Evolutionary conservation across 495 filamentous ascomycete species (phyloP).

Genomic region (Aspergillus mulundensis): DNA sequence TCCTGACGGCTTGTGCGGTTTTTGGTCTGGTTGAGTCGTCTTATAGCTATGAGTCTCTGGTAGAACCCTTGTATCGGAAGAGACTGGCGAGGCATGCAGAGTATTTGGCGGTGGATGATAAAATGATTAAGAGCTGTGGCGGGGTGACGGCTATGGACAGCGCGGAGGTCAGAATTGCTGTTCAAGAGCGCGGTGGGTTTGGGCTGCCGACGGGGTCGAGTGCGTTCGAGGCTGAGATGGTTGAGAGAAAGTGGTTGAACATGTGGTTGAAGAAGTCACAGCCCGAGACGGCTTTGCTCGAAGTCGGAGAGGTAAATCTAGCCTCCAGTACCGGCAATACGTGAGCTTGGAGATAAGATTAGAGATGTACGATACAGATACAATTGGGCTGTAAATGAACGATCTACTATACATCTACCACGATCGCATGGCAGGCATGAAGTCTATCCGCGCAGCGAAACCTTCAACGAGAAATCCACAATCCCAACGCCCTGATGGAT

Average conservation of each 20-base stretch:
- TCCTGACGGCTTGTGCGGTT: constrained; percentile 42
- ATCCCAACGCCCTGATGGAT: constrained; percentile 94
- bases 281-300: not conserved
- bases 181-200: constrained; percentile 44
- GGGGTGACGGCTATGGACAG: constrained; percentile 47
- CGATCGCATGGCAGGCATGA: not conserved
- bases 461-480: constrained; percentile 95
- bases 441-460: constrained; percentile 39
- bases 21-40: constrained; percentile 43
- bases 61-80: constrained; percentile 36
- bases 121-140: constrained; percentile 47
- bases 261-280: constrained; percentile 28
- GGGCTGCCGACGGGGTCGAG: constrained; percentile 24
- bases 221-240: constrained; percentile 21
- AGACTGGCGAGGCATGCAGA: constrained; percentile 40
- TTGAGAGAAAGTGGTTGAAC: constrained; percentile 36
- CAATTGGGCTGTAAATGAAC: not conserved
- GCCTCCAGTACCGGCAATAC: no score
- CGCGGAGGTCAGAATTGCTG: constrained; percentile 54
- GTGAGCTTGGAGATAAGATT: not conserved
- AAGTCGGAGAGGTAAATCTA: not conserved
- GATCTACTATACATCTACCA: not conserved
- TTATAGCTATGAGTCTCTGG: constrained; percentile 25
- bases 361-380: constrained; percentile 3
- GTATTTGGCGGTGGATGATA: constrained; percentile 59